Base-by-base conservation (phyloP, 2,329 filamentous ascomycete genomes). In the Cercospora janseana region DNA sequence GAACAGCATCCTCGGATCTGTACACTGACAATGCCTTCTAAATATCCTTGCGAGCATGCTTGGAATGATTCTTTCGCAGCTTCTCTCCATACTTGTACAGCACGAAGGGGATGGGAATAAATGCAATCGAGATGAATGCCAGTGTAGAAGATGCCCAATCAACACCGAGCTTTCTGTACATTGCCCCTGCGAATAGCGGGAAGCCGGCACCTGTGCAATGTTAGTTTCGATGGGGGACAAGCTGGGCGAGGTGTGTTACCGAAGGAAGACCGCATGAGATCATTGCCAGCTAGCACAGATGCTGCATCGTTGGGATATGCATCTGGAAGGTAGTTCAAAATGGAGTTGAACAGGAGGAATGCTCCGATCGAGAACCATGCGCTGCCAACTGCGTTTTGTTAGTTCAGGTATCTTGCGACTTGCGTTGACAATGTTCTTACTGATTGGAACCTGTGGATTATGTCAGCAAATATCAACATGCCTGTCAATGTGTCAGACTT, bases 261-360 rank as follows among this genome's bases (percentile, higher is more conserved):
- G 50, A 74, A 72, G 0, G 61, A 40, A 13, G 62, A 66, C 16
- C 72, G 56, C 60, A 75, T 66, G n/a, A 75, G 57, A 50, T 73
- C 70, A 50, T 74, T 75, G 2, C 71, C 72, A 0, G 72, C 72
- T n/a, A 74, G 60, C 8, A 74, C 71, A 31, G 62, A 67, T 6
- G 72, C 72, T 0, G 69, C 70, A 23, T 71, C 66, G 18, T 72
- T 64, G 3, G 71, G 70, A 44, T 74, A 75, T 0, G 70, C 66
- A 35, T 73, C 69, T 16, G 64, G 62, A 1, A 73, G 63, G 52
- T 75, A 75, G 47, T 69, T 75, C 20, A 78, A 63, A 0, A 76
- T 70, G 1, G 66, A 66, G 41, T 76, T 73, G 63, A 77, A 76
- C 6, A 78, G 67, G n/a, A 75, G 58, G 54, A 76, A 70, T 2